phyloP scores from a whole-genome alignment of 768 basidiomycete species.

The Hygrophoropsis aurantiaca region DNA sequence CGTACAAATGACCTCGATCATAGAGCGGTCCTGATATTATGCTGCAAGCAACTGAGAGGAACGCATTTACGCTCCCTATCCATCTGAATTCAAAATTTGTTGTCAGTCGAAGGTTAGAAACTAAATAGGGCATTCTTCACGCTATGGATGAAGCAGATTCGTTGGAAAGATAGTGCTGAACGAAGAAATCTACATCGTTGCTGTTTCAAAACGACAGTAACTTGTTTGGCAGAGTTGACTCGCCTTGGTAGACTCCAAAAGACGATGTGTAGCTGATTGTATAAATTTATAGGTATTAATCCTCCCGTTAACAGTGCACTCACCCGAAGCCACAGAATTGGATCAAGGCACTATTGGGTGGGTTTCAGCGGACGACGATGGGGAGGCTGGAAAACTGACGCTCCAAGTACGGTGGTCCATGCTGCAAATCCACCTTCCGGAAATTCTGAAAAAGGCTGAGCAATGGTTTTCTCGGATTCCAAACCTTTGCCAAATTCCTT shows the following conservation, averaged over 20 bases:
- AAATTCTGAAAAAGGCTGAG: slow-evolving; percentile 10
- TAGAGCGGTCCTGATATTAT: slow-evolving; percentile 44
- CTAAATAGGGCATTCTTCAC: slow-evolving; percentile 18
- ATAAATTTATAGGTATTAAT: not conserved
- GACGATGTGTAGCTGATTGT: slow-evolving; percentile 30
- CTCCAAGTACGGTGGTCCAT: slow-evolving; percentile 23
- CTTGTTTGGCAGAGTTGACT: not conserved
- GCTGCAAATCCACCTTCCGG: slow-evolving; percentile 28
- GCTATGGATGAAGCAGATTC: slow-evolving; percentile 35
- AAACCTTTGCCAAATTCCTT: too few relatives aligned
- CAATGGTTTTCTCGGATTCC: not conserved
- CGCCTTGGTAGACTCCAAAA: slow-evolving; percentile 44
- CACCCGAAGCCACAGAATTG: slow-evolving; percentile 35
- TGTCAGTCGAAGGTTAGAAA: not conserved
- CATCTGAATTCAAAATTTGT: slow-evolving; percentile 20
- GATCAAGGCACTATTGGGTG: slow-evolving; percentile 23
- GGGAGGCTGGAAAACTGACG: slow-evolving; percentile 9
- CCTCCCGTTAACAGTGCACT: not conserved
- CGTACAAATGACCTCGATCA: slow-evolving; percentile 54
- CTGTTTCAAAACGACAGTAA: not conserved
- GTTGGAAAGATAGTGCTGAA: slow-evolving; percentile 32
- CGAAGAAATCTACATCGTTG: slow-evolving; percentile 38
- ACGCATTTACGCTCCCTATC: slow-evolving; percentile 49
- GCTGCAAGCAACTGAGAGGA: slow-evolving; percentile 37
- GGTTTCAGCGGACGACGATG: not conserved